Conservation (phyloP, 2,329 filamentous ascomycete genomes). For the Venturia pyrina region DNA sequence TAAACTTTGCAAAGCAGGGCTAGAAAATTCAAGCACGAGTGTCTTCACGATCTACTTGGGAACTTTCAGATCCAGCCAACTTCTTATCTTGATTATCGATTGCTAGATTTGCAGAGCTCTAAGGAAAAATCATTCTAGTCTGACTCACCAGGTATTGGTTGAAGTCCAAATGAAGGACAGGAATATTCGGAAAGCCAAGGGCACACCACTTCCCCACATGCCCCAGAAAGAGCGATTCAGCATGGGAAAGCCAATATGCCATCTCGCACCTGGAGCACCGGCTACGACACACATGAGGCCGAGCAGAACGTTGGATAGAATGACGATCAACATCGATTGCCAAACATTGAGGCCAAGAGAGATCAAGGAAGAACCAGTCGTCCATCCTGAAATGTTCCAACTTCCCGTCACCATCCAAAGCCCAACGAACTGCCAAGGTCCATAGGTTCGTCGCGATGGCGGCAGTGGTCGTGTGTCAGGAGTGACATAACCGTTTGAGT, state of each 20-base stretch:
- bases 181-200: slow-evolving; percentile 31
- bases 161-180: slow-evolving; percentile 32
- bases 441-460: slow-evolving; percentile 30
- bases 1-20: no score
- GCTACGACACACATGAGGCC: slow-evolving; percentile 24
- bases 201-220: slow-evolving; percentile 30
- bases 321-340: slow-evolving; percentile 30
- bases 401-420: slow-evolving; percentile 30
- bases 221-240: slow-evolving; percentile 32
- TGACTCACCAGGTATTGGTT: slow-evolving; percentile 22
- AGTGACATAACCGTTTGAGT: slow-evolving; percentile 30
- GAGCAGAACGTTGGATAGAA: slow-evolving; percentile 31
- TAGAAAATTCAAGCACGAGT: no score
- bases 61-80: no score
- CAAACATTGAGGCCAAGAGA: slow-evolving; percentile 31
- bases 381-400: slow-evolving; percentile 18
- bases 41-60: no score
- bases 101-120: no score
- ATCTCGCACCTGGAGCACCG: slow-evolving; percentile 30
- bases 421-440: slow-evolving; percentile 26
- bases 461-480: slow-evolving; percentile 21
- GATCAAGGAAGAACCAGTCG: slow-evolving; percentile 28
- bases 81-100: no score
- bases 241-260: slow-evolving; percentile 36
- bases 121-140: no score